Conservation (phyloP, 768 basidiomycete species). For the Tephrocybe rancida region DNA sequence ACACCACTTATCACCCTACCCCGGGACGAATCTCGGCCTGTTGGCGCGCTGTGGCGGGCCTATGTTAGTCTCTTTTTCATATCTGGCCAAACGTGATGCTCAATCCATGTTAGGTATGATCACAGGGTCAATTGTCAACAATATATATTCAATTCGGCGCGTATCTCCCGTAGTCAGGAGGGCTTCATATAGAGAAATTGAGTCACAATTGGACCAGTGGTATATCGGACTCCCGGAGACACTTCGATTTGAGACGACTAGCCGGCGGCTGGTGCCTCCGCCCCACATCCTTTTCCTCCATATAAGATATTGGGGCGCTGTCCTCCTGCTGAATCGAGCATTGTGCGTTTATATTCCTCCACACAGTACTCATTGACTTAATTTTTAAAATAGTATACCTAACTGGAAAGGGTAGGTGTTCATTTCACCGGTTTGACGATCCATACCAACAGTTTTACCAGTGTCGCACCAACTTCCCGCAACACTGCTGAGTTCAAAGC, state of each 20-base stretch:
- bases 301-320: constrained; percentile 75
- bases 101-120: constrained; percentile 52
- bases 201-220: constrained; percentile 74
- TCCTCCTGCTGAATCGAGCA: constrained; percentile 74
- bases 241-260: constrained; percentile 60
- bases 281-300: constrained; percentile 72
- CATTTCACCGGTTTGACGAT: not conserved
- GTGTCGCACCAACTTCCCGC: constrained; percentile 44
- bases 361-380: constrained; percentile 6
- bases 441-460: constrained; percentile 22
- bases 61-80: constrained; percentile 46
- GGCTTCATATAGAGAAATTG: constrained; percentile 53
- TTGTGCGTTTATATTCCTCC: constrained; percentile 56
- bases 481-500: constrained; percentile 63
- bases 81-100: not conserved
- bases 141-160: constrained; percentile 69
- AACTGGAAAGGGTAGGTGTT: constrained; percentile 64
- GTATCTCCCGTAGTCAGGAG: constrained; percentile 49
- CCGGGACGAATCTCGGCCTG: constrained; percentile 52
- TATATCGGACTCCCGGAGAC: constrained; percentile 66
- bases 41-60: constrained; percentile 56
- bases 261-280: constrained; percentile 53
- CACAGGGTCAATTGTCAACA: constrained; percentile 64
- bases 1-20: constrained; percentile 47
- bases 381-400: constrained; percentile 57